Percentiles rank a stretch among this genome's conserved stretches.
phyloP scores from a whole-genome alignment of 345 rosid species.

The Ailanthus altissimus region DNA sequence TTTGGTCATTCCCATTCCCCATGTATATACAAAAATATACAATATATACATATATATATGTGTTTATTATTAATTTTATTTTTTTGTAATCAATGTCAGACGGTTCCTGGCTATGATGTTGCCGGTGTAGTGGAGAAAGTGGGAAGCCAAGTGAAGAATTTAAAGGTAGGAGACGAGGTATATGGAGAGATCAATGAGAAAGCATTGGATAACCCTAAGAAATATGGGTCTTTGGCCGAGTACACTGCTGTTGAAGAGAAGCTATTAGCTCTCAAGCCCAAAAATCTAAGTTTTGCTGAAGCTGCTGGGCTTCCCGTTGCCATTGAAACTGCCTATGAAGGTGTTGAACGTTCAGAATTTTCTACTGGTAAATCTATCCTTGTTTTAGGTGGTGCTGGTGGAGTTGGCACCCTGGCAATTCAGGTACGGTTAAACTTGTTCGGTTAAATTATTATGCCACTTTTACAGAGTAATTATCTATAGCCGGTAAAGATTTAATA shows the following conservation, averaged over 20 bases:
- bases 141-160: slow-evolving; percentile 70
- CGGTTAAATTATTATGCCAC: no score
- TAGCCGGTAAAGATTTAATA: no score
- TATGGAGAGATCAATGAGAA: slow-evolving; percentile 87
- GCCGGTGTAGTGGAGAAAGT: slow-evolving; percentile 85
- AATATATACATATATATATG: no score
- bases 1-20: no score
- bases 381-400: slow-evolving; percentile 85
- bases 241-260: slow-evolving; percentile 91
- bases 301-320: slow-evolving; percentile 92
- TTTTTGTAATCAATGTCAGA: slow-evolving; percentile 35
- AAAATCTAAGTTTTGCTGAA: slow-evolving; percentile 66
- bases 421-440: slow-evolving; percentile 45
- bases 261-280: slow-evolving; percentile 75
- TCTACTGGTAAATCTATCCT: slow-evolving; percentile 82
- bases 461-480: no score
- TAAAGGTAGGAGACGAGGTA: slow-evolving; percentile 84
- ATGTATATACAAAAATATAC: no score
- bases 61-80: not conserved
- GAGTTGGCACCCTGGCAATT: slow-evolving; percentile 92
- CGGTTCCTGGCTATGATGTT: slow-evolving; percentile 94
- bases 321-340: slow-evolving; percentile 78
- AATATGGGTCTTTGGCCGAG: slow-evolving; percentile 81
- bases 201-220: slow-evolving; percentile 85
- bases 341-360: slow-evolving; percentile 70